These are phyloP conservation scores for Fistulifera pelliculosa DNA, from an alignment of 108 stramenopile species.

Conservation along the genomic window DNA sequence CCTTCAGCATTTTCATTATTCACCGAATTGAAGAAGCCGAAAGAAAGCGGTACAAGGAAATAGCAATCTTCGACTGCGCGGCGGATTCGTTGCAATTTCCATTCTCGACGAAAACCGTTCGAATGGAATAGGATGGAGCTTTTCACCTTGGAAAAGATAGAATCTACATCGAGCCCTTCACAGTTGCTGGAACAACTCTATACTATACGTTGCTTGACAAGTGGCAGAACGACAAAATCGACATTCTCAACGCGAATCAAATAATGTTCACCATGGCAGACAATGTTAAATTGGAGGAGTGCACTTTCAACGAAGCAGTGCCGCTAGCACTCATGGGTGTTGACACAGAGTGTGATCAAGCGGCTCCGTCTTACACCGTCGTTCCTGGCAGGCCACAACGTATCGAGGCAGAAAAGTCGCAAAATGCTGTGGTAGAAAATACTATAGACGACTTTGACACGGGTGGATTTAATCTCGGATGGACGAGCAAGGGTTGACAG, in stretches of 20 bases:
- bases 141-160: background rate
- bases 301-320: background rate
- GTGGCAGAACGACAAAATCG: background rate
- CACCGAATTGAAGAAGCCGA: too few species aligned
- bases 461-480: background rate
- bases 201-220: too few species aligned
- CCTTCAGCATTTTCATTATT: too few species aligned
- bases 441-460: background rate
- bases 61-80: too few species aligned
- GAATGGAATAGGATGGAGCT: background rate
- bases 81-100: too few species aligned
- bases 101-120: too few species aligned
- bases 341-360: too few species aligned
- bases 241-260: background rate
- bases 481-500: background rate
- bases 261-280: background rate
- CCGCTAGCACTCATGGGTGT: background rate
- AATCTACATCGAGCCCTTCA: too few species aligned
- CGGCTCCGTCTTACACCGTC: too few species aligned
- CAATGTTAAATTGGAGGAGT: background rate
- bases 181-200: too few species aligned
- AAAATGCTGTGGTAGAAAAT: background rate
- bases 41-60: too few species aligned
- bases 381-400: background rate
- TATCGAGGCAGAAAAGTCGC: background rate